Evolutionary conservation across 768 basidiomycete species (phyloP).

Genomic region (Phylloporus sp.): DNA sequence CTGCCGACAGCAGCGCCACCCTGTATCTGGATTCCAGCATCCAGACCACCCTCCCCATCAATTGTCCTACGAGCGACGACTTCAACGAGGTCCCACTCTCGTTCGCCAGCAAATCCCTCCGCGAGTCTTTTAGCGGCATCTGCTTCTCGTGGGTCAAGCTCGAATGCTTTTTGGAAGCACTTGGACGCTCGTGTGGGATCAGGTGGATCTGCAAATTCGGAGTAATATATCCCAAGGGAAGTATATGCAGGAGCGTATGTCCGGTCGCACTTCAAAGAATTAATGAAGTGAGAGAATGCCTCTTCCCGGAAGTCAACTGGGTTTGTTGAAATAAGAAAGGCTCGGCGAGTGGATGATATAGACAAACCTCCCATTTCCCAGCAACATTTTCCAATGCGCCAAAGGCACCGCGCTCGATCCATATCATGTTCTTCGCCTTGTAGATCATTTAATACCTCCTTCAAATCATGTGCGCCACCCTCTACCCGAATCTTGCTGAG

Average conservation of each 20-base stretch:
- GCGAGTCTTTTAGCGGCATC: conserved; percentile 83
- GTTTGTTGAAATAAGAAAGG: conserved; percentile 5
- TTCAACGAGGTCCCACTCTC: conserved; percentile 95
- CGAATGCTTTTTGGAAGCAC: conserved; percentile 98
- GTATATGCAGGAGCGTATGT: conserved; percentile 90
- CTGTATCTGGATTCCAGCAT: conserved; percentile 48
- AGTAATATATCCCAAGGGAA: conserved; percentile 87
- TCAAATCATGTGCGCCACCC: conserved; percentile 45
- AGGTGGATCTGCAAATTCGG: conserved; percentile 61
- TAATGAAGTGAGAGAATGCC: conserved; percentile 77
- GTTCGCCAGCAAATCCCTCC: conserved; percentile 85
- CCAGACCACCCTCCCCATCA: conserved; percentile 84
- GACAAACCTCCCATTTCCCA: conserved; percentile 70
- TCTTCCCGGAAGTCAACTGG: conserved; percentile 52
- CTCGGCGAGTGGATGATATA: background rate
- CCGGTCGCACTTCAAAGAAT: conserved; percentile 68
- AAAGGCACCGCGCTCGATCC: conserved; percentile 77
- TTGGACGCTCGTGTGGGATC: conserved; percentile 86
- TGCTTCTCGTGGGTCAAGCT: conserved; percentile 85
- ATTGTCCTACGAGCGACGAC: conserved; percentile 91
- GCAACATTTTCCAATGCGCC: conserved; percentile 75
- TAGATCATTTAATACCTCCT: conserved; percentile 43
- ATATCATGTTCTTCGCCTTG: conserved; percentile 43
- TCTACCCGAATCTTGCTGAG: conserved; percentile 47
- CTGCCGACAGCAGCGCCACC: conserved; percentile 39